These are phyloP conservation scores for Mortierella sp. DNA, from an alignment of 371 early-diverging fungal genomes.

Conservation along the genomic window DNA sequence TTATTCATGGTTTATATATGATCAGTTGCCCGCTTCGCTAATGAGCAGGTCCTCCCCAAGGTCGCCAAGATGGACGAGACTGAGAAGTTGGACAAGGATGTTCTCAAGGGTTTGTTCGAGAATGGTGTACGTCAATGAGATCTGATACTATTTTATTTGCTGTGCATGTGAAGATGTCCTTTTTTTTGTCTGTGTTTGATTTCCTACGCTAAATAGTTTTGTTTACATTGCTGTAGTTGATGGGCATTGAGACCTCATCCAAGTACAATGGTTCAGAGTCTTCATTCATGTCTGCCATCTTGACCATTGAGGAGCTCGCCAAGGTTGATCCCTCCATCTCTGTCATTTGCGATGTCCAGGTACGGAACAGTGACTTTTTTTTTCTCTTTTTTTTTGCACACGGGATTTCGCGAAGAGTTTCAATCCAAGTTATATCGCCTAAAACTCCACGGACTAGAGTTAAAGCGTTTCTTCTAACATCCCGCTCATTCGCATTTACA, in stretches of 20 bases:
- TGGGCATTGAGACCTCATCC: slow-evolving; percentile 94
- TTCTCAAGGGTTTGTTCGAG: slow-evolving; percentile 92
- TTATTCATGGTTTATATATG: neutral
- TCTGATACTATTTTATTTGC: neutral
- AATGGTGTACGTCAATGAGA: slow-evolving; percentile 78
- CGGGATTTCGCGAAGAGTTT: too few relatives aligned
- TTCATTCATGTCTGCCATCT: slow-evolving; percentile 93
- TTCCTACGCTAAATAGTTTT: slow-evolving; percentile 16
- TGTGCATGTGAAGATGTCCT: neutral
- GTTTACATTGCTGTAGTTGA: slow-evolving; percentile 68
- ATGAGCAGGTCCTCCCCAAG: slow-evolving; percentile 87
- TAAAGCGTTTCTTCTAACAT: neutral
- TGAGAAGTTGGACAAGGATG: slow-evolving; percentile 81
- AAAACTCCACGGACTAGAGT: neutral
- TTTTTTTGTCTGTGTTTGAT: neutral
- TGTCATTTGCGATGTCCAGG: slow-evolving; percentile 96
- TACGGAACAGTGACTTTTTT: slow-evolving; percentile 24
- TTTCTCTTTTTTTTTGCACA: neutral
- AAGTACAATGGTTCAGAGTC: slow-evolving; percentile 89
- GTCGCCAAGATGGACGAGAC: slow-evolving; percentile 95
- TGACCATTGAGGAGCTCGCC: slow-evolving; percentile 96
- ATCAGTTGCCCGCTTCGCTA: slow-evolving; percentile 88
- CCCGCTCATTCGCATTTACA: too few relatives aligned
- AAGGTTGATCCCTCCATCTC: slow-evolving; percentile 96
- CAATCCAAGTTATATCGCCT: too few relatives aligned